Conservation (phyloP, 805 yeast genomes). For the Isabelozyma heimii region DNA sequence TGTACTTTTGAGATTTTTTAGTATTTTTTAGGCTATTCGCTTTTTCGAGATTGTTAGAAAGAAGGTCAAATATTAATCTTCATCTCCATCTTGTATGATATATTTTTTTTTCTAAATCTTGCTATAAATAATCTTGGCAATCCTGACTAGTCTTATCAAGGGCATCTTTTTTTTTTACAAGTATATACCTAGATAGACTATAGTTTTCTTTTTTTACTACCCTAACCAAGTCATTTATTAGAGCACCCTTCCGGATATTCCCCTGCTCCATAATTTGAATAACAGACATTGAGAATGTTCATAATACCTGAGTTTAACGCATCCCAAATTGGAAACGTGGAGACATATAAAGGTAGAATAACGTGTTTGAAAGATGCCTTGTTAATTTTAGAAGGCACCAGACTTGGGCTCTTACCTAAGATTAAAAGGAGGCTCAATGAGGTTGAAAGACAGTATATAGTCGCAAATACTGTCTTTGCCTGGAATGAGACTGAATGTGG, state of each 20-base stretch:
- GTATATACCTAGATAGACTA: too few species aligned
- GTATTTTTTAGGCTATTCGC: background rate
- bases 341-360: conserved; percentile 56
- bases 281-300: background rate
- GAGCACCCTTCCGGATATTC: too few species aligned
- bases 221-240: too few species aligned
- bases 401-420: conserved; percentile 54
- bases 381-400: conserved; percentile 61
- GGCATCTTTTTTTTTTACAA: background rate
- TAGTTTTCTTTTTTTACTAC: background rate
- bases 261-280: too few species aligned
- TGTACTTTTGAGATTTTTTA: background rate
- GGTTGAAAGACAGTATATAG: conserved; percentile 51
- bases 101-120: background rate
- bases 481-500: conserved; percentile 74
- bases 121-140: background rate
- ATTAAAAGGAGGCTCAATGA: conserved; percentile 57
- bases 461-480: conserved; percentile 60
- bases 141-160: background rate
- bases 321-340: conserved; percentile 1
- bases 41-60: background rate
- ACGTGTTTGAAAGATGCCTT: conserved; percentile 61
- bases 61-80: background rate
- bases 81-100: background rate
- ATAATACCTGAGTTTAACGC: conserved; percentile 5